A percentile compares a stretch with the other conserved stretches of the same genome.
phyloP scores from a whole-genome alignment of 352 stramenopile species.

The Phytophthora rubi region DNA sequence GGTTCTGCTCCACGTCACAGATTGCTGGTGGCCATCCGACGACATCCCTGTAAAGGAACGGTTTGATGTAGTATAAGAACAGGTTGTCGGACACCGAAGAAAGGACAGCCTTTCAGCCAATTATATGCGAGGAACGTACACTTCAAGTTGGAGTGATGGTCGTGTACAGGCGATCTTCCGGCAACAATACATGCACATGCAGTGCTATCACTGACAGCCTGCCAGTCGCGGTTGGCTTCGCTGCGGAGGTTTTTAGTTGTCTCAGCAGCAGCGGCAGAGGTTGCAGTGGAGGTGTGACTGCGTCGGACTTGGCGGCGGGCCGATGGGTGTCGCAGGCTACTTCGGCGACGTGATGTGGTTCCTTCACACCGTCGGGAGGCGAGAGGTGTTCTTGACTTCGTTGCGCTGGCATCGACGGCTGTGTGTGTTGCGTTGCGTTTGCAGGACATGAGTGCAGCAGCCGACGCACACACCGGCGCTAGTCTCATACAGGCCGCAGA shows the following conservation, averaged over 20 bases:
- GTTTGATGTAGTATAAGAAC: constrained; percentile 4
- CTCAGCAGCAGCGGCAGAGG: neutral
- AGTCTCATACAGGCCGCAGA: constrained; percentile 50
- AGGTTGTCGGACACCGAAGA: neutral
- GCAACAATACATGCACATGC: neutral
- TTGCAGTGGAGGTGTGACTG: too few species aligned
- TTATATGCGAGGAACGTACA: neutral
- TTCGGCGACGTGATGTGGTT: neutral
- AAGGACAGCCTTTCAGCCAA: constrained; percentile 10
- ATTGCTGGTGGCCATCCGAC: constrained; percentile 36
- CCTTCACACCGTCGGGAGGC: too few species aligned
- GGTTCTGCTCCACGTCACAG: constrained; percentile 36
- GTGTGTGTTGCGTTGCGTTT: constrained; percentile 15
- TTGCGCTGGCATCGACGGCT: constrained; percentile 9
- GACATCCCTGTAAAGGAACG: constrained; percentile 27
- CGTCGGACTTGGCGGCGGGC: too few species aligned
- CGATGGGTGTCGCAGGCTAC: neutral
- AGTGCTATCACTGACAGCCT: too few species aligned
- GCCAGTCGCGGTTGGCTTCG: neutral
- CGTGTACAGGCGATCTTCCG: neutral
- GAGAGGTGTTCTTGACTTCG: neutral
- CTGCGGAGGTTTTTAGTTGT: neutral
- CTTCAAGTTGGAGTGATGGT: constrained; percentile 9
- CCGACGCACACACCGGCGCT: constrained; percentile 38
- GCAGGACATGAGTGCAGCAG: constrained; percentile 61